Base-by-base conservation (phyloP, 2,329 filamentous ascomycete species). In the Aspergillus eucalypticola region DNA sequence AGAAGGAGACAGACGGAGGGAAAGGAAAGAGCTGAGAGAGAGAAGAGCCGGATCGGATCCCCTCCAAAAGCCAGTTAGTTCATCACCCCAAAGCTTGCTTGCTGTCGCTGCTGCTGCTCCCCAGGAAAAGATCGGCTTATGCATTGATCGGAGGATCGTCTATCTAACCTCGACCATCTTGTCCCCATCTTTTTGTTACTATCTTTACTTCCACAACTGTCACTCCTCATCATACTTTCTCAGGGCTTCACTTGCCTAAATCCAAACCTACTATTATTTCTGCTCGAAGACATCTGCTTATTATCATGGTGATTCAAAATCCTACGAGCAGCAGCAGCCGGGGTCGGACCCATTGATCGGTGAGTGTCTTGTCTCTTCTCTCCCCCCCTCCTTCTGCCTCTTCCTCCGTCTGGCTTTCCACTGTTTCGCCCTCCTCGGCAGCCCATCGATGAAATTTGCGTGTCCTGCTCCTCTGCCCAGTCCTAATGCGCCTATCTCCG, bases 141-240 rank as follows among this genome's bases (percentile, higher is more conserved):
- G 53, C 53, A 55, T 55, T 44, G 53, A 55, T 55, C 53, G 23
- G 53, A 55, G 17, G 23, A 55, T 55, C 39, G 29, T 53, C 51
- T 32, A 35, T 35, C 29, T 35, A 27, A 27, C 25, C 25, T 8
- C 19, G 15, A 19, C 17, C 17, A 42, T 42, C 17, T 42, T 42
- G 27, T 17, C 17, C 17, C 17, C 17, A 42, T n/a, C 15, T 42
- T 42, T 42, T 17, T 17, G 39, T 35, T 29, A 42, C 17, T 17
- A 19, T 42, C 15, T 8, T 42, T 42, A 19, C 17, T 42, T 38
- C 29, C 15, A 15, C 50, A 27, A 39, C 5, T 11, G 35, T 13
- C n/a, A 52, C 25, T 42, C 32, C 13, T 23, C n/a, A 21, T 15
- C 29, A 38, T 19, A 35, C 10, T 11, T 15, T 11, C 11, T 35